phyloP scores from a whole-genome alignment of 176 grass and related monocot genomes.

The Saccharum officinarum region DNA sequence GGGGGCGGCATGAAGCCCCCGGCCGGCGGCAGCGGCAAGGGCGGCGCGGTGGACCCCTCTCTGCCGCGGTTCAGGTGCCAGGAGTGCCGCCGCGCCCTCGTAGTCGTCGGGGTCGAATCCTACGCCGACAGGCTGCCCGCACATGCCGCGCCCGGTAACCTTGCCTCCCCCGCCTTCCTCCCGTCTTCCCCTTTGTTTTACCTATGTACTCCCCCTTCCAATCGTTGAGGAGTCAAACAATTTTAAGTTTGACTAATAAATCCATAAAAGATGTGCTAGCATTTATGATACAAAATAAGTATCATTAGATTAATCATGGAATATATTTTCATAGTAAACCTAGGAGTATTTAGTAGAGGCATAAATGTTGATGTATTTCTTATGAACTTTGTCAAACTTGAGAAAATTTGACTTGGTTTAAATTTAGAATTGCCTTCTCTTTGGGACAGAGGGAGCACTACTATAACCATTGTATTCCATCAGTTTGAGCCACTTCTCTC shows the following conservation, averaged over 20 bases:
- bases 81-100: slow-evolving; percentile 80
- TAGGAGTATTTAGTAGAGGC: background rate
- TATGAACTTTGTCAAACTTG: background rate
- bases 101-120: slow-evolving; percentile 80
- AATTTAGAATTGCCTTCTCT: background rate
- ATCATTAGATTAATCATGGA: background rate
- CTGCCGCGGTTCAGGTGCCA: slow-evolving; percentile 87
- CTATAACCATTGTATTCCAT: background rate
- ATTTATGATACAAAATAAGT: background rate
- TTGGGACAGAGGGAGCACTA: background rate
- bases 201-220: background rate
- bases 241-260: background rate
- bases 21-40: slow-evolving; percentile 43
- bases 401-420: background rate
- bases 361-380: background rate
- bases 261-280: background rate
- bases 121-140: slow-evolving; percentile 71
- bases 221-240: background rate
- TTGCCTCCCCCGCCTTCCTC: slow-evolving; percentile 13
- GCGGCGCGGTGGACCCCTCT: slow-evolving; percentile 53
- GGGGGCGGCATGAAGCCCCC: slow-evolving; percentile 46
- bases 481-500: background rate
- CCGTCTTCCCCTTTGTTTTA: background rate
- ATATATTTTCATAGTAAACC: background rate
- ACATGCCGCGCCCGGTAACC: slow-evolving; percentile 40